Percentiles rank a stretch among this genome's conserved stretches.
Evolutionary conservation across 768 basidiomycete genomes (phyloP).

Genomic region (Tremella mesenterica): DNA sequence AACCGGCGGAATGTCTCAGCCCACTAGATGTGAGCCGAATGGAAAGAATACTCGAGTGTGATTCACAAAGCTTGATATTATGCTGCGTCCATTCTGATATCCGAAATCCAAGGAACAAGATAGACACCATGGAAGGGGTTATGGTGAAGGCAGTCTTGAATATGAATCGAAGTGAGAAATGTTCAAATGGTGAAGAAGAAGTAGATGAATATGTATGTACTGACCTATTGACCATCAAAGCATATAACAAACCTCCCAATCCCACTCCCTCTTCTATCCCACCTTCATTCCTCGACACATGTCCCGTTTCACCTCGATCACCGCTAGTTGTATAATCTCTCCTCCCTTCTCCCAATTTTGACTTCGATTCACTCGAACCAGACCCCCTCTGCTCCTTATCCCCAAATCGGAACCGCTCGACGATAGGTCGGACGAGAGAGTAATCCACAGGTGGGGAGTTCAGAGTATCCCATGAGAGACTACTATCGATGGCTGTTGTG

Average conservation of each 20-base stretch:
- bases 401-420: conserved; percentile 27
- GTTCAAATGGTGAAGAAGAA: too few relatives aligned
- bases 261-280: conserved; percentile 13
- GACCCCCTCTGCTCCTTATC: neutral
- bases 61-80: too few relatives aligned
- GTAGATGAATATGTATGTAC: neutral
- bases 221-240: conserved; percentile 42
- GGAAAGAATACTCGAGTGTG: too few relatives aligned
- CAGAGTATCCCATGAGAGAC: conserved; percentile 42
- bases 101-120: too few relatives aligned
- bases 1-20: too few relatives aligned
- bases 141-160: neutral
- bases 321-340: too few relatives aligned
- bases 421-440: conserved; percentile 37
- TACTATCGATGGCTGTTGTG: conserved; percentile 31
- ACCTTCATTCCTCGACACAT: neutral
- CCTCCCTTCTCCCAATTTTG: too few relatives aligned
- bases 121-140: too few relatives aligned
- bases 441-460: conserved; percentile 42
- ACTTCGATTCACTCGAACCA: too few relatives aligned
- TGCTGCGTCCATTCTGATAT: too few relatives aligned
- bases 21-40: too few relatives aligned
- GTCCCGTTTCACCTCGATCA: too few relatives aligned
- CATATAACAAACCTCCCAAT: conserved; percentile 29
- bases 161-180: neutral